Evolutionary conservation across 345 rosid genomes (phyloP).

Genomic region (Arabis alpina): DNA sequence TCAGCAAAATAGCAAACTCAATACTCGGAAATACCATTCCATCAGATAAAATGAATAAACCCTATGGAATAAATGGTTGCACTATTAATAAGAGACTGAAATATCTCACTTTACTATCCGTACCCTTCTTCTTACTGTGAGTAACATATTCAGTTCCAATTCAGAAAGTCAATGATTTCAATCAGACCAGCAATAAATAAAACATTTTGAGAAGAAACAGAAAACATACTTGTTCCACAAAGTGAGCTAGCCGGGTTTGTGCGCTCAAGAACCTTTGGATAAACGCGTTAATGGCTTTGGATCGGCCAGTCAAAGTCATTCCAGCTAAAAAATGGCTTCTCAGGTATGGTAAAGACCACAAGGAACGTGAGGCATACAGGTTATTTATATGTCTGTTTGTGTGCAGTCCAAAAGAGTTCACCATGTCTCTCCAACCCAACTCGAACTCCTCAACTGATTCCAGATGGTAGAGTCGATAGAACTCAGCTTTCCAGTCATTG

Average conservation of each 20-base stretch:
- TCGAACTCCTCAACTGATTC: conserved; percentile 87
- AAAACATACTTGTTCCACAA: conserved; percentile 80
- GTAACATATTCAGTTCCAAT: conserved; percentile 12
- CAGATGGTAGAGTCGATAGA: conserved; percentile 77
- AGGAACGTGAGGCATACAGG: conserved; percentile 65
- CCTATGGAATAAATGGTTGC: not conserved
- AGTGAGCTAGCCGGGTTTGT: conserved; percentile 87
- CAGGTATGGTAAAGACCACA: conserved; percentile 91
- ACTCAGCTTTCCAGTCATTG: conserved; percentile 94
- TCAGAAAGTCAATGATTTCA: conserved; percentile 6
- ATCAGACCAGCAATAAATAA: conserved; percentile 2
- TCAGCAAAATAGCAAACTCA: not conserved
- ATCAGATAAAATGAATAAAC: not conserved
- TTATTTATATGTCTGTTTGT: conserved; percentile 81
- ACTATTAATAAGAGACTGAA: conserved; percentile 1
- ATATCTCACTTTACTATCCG: conserved; percentile 17
- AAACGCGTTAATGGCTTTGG: conserved; percentile 85
- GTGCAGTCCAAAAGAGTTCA: conserved; percentile 75
- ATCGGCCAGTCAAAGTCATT: conserved; percentile 73
- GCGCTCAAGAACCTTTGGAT: conserved; percentile 93
- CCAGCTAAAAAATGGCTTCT: conserved; percentile 89
- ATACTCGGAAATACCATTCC: not conserved
- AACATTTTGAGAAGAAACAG: conserved; percentile 27
- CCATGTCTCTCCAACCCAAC: conserved; percentile 94
- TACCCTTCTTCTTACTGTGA: not conserved